Evolutionary conservation across 164 flowering plant species (phyloP), one percentile per base, ranked within the genome.

Genomic region (Akebia trifoliata): DNA sequence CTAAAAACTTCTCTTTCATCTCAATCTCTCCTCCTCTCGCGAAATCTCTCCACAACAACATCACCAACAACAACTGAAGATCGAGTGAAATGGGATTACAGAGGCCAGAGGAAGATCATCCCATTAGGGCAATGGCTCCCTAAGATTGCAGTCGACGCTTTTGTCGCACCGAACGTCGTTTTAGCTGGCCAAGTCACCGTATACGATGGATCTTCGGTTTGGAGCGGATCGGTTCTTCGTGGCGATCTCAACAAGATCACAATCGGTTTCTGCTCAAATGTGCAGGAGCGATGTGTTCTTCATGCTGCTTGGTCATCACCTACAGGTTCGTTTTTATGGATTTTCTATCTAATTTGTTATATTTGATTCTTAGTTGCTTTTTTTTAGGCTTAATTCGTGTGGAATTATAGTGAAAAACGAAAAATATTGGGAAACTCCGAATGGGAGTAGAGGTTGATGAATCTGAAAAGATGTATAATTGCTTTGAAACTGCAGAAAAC

Each of bases 241-340:
- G 99, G 97, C 22, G 99, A 94, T 75, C 91, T 94, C 48, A 94
- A 90, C 66, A 94, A 94, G 78, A 88, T 94, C 57, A 84, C 76
- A 8, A 78, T 94, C 14, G 99, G 97, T 0, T 94, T 94, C 67
- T 87, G 89, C 76, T 81, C 96, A 31, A 94, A 87, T 66, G 83
- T 94, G 35, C 99, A 90, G 76, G 96, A 86, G 68, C 73, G 82
- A n/a, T 93, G 94, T 61, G 97, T 93, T 37, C 25, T 90, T 38
- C 96, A 90, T 55, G 97, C 97, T 20, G 96, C 99, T 46, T 90
- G 97, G 94, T 72, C 81, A 34, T 86, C 97, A 8, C 99, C 99
- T 32, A 93, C 99, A 67, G 99, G 99, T 93, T 62, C 12, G 67
- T 4, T 24, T 6, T 46, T 22, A 21, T 20, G 6, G n/a, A n/a